phyloP scores from a whole-genome alignment of 75 land plant species.

The Picea glauca region DNA sequence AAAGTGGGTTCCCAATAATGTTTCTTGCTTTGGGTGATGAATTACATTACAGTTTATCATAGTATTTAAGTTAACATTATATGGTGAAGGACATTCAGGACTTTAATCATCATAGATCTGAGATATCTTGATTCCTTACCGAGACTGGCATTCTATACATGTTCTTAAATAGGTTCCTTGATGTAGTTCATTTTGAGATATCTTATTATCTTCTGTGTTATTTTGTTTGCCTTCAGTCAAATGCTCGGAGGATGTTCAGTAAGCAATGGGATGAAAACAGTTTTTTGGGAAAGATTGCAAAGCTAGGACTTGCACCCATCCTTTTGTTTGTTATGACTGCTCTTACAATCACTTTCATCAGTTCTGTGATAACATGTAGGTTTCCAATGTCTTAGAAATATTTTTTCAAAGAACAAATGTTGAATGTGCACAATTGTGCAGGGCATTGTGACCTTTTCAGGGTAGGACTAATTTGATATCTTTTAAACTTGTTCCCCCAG shows the following conservation, averaged over 20 bases:
- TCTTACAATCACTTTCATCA: slow-evolving; percentile 36
- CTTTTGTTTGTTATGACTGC: slow-evolving; percentile 25
- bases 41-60: too few species aligned
- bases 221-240: too few species aligned
- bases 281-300: slow-evolving; percentile 21
- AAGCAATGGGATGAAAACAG: slow-evolving; percentile 21
- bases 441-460: neutral
- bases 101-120: too few species aligned
- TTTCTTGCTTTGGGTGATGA: too few species aligned
- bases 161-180: too few species aligned
- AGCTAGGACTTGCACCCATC: slow-evolving; percentile 54
- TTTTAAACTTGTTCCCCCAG: slow-evolving; percentile 13
- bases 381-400: neutral
- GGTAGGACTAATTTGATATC: neutral
- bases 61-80: too few species aligned
- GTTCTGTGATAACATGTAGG: slow-evolving; percentile 43
- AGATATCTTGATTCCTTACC: too few species aligned
- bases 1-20: too few species aligned
- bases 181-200: too few species aligned
- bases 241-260: slow-evolving; percentile 16
- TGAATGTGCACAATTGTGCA: neutral
- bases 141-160: too few species aligned
- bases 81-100: too few species aligned
- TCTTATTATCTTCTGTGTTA: too few species aligned
- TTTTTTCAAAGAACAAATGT: neutral